Conservation (phyloP, 306 rosid genomes). For the Parietaria judaica region DNA sequence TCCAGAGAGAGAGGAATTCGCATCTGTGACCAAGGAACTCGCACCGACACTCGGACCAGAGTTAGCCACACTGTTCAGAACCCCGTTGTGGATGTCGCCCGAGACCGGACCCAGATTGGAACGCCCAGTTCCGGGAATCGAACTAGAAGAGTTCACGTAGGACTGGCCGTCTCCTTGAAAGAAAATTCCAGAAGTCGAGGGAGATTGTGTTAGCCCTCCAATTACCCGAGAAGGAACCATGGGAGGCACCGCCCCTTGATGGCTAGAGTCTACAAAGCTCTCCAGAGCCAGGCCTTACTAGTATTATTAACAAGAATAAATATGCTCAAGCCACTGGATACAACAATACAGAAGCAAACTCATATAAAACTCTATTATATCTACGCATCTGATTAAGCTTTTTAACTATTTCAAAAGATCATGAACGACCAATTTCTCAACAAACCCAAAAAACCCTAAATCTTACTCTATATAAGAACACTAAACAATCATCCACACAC, state of each 20-base stretch:
- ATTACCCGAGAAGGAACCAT: conserved; percentile 92
- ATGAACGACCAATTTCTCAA: not conserved
- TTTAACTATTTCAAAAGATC: conserved; percentile 15
- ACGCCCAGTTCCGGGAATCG: conserved; percentile 68
- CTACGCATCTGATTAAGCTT: conserved; percentile 19
- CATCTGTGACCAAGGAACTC: conserved; percentile 97
- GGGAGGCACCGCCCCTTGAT: conserved; percentile 61
- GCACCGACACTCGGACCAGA: conserved; percentile 96
- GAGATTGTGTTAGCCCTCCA: conserved; percentile 89
- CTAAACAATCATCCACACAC: not conserved
- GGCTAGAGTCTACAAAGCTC: conserved; percentile 67
- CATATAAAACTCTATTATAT: not conserved
- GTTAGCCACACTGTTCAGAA: conserved; percentile 68
- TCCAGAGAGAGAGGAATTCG: conserved; percentile 88
- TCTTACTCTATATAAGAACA: conserved; percentile 6
- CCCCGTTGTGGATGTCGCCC: conserved; percentile 83
- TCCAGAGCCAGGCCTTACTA: conserved; percentile 64
- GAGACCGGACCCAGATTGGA: conserved; percentile 74
- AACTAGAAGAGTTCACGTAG: conserved; percentile 69
- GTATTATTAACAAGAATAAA: conserved; percentile 17
- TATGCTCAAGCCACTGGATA: conserved; percentile 26
- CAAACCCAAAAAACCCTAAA: conserved; percentile 33
- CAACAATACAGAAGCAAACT: conserved; percentile 20
- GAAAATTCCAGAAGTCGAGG: conserved; percentile 93
- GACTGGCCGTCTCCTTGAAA: conserved; percentile 93